phyloP scores from a whole-genome alignment of 176 grass and related monocot genomes.

The Raddia guianensis region DNA sequence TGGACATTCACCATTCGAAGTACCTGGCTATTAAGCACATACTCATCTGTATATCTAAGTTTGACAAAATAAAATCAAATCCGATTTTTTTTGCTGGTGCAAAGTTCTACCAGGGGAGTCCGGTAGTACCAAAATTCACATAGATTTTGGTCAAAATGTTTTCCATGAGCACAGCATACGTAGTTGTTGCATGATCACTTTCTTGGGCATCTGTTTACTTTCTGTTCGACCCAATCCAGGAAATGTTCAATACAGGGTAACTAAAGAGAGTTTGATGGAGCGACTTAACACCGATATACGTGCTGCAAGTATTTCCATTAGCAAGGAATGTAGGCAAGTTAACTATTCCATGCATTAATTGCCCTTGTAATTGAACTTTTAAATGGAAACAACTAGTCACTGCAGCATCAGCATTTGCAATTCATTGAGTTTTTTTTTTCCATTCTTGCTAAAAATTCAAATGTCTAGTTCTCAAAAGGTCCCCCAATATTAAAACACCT shows the following conservation, averaged over 20 bases:
- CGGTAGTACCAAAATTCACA: no score
- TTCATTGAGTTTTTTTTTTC: conserved; percentile 7
- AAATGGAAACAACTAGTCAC: background rate
- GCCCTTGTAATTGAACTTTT: background rate
- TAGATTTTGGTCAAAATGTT: no score
- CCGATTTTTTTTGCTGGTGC: no score
- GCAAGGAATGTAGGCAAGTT: conserved; percentile 49
- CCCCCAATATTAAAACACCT: background rate
- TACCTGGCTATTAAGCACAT: no score
- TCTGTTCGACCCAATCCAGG: conserved; percentile 23
- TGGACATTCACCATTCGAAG: no score
- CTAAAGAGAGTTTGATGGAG: conserved; percentile 64
- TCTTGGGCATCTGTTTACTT: background rate
- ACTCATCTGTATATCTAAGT: no score
- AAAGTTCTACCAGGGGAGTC: no score
- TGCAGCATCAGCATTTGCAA: background rate
- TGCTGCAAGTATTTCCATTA: conserved; percentile 47
- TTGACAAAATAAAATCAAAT: no score
- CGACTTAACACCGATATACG: conserved; percentile 55
- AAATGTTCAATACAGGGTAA: conserved; percentile 45
- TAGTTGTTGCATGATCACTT: background rate
- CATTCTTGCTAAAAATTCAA: background rate
- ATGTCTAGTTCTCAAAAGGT: background rate
- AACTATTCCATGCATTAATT: background rate
- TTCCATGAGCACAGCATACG: background rate